Evolutionary conservation across 805 yeast genomes (phyloP).

Genomic region (Nakazawaea molendinolei): DNA sequence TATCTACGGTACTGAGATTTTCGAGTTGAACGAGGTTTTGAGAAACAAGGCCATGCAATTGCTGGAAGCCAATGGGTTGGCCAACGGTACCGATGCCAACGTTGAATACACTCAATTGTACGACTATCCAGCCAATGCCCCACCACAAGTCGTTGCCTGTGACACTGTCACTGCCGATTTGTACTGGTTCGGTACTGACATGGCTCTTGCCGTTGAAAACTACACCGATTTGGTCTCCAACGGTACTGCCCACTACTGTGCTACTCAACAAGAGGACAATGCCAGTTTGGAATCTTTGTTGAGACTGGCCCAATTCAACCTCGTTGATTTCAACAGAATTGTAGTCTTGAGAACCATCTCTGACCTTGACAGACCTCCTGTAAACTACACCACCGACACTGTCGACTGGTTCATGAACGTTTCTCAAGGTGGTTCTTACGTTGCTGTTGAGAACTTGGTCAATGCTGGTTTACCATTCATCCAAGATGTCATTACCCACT

Average conservation of each 20-base stretch:
- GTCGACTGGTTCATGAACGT: slow-evolving; percentile 43
- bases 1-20: slow-evolving; percentile 60
- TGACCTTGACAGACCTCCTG: slow-evolving; percentile 51
- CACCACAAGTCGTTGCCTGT: slow-evolving; percentile 45
- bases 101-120: slow-evolving; percentile 41
- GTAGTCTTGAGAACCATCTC: slow-evolving; percentile 57
- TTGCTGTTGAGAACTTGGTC: slow-evolving; percentile 45
- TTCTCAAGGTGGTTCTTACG: slow-evolving; percentile 43
- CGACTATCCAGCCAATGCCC: slow-evolving; percentile 41
- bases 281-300: slow-evolving; percentile 55
- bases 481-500: slow-evolving; percentile 44
- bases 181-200: slow-evolving; percentile 48
- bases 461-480: slow-evolving; percentile 49
- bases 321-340: slow-evolving; percentile 51
- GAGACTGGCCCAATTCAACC: slow-evolving; percentile 46
- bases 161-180: slow-evolving; percentile 56
- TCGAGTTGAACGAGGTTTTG: slow-evolving; percentile 51
- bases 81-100: slow-evolving; percentile 39
- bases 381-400: slow-evolving; percentile 33
- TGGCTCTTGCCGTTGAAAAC: slow-evolving; percentile 43
- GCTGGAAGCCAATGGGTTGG: slow-evolving; percentile 37
- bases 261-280: slow-evolving; percentile 64
- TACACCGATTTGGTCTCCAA: slow-evolving; percentile 46
- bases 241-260: slow-evolving; percentile 51
- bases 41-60: slow-evolving; percentile 51